A percentile compares a stretch with the other conserved stretches of the same genome.
phyloP scores from a whole-genome alignment of 441 rosid species.

The Raphanus hybrid region DNA sequence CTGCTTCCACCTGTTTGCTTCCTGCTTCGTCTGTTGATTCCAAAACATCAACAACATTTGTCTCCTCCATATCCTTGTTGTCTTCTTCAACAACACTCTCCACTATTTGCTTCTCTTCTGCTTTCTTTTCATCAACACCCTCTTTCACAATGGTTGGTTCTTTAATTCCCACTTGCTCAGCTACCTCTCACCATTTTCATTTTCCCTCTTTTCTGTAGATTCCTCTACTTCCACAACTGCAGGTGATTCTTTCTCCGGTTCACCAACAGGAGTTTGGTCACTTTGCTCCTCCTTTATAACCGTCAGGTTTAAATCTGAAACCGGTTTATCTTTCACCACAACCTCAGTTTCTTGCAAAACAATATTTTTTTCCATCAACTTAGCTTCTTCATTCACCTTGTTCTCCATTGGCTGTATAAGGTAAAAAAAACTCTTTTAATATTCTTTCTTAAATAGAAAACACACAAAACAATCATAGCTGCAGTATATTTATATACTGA shows the following conservation, averaged over 20 bases:
- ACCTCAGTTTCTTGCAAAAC: slow-evolving; percentile 15
- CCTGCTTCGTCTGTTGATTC: slow-evolving; percentile 16
- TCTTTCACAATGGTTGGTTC: slow-evolving; percentile 26
- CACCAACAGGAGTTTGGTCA: slow-evolving; percentile 22
- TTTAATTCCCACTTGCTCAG: slow-evolving; percentile 29
- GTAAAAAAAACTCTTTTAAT: slow-evolving; percentile 23
- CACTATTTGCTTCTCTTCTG: slow-evolving; percentile 22
- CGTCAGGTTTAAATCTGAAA: slow-evolving; percentile 17
- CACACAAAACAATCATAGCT: background rate
- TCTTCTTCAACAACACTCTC: slow-evolving; percentile 29
- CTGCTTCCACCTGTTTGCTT: slow-evolving; percentile 37
- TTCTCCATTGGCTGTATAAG: slow-evolving; percentile 39
- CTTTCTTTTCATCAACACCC: slow-evolving; percentile 17
- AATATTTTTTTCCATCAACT: slow-evolving; percentile 39
- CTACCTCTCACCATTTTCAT: slow-evolving; percentile 27
- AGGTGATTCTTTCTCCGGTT: slow-evolving; percentile 33
- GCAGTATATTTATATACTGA: background rate
- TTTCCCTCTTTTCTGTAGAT: slow-evolving; percentile 18
- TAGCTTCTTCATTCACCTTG: slow-evolving; percentile 36
- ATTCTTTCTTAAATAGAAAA: slow-evolving; percentile 1
- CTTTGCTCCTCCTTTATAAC: slow-evolving; percentile 26
- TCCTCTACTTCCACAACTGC: slow-evolving; percentile 31
- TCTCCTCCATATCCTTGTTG: slow-evolving; percentile 36
- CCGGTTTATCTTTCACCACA: slow-evolving; percentile 4
- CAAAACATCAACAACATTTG: background rate